phyloP scores from a whole-genome alignment of 2,329 filamentous ascomycete species.

The Didymella keratinophila region DNA sequence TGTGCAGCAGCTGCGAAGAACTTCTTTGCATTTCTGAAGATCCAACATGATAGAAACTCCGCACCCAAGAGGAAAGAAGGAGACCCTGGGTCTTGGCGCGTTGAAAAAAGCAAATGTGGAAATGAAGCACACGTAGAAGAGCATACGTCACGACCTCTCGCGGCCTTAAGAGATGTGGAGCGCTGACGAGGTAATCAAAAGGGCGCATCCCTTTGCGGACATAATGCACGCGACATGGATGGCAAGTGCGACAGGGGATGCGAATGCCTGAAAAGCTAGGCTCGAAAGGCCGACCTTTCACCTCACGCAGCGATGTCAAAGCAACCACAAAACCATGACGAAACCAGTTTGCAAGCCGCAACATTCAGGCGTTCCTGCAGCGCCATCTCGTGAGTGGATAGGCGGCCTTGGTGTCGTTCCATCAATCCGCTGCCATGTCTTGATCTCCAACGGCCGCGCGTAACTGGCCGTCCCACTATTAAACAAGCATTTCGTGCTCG shows the following conservation, averaged over 20 bases:
- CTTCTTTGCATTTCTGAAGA: neutral
- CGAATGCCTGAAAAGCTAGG: conserved; percentile 13
- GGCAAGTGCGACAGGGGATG: conserved; percentile 8
- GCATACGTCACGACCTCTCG: conserved; percentile 17
- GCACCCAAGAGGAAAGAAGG: neutral
- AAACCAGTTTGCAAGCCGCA: conserved; percentile 1
- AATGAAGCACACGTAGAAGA: conserved; percentile 5
- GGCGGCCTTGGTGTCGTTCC: conserved; percentile 16
- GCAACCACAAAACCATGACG: neutral
- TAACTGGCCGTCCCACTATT: conserved; percentile 25
- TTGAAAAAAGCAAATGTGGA: conserved; percentile 1
- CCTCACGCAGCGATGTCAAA: neutral
- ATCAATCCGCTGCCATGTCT: conserved; percentile 11
- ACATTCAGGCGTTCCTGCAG: conserved; percentile 3
- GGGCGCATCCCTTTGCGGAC: conserved; percentile 6
- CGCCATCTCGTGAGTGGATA: conserved; percentile 3
- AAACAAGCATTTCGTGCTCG: conserved; percentile 21
- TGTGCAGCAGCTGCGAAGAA: neutral
- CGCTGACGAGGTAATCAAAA: conserved; percentile 19
- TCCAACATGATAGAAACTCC: neutral
- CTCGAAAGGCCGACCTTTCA: conserved; percentile 1
- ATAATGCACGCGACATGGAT: conserved; percentile 15
- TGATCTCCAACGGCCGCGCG: conserved; percentile 26
- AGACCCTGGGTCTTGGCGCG: neutral
- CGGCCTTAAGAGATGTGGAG: conserved; percentile 5